Percentiles rank a stretch among this genome's conserved stretches.
phyloP scores from a whole-genome alignment of 1,139 yeast genomes.

The Lodderomyces orthopsilosis region DNA sequence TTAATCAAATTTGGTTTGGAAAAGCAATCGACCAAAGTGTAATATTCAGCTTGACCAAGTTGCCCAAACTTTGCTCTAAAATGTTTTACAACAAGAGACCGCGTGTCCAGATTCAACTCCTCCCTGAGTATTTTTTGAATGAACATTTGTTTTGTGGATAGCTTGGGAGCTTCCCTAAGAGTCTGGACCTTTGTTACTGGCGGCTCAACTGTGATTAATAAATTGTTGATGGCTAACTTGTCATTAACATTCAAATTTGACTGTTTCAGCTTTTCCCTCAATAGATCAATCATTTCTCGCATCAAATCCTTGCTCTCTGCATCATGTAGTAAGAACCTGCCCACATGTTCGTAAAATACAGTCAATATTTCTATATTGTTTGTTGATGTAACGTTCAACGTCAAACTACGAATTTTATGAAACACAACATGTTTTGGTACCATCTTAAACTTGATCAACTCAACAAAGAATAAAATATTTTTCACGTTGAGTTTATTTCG shows the following conservation, averaged over 20 bases:
- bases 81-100: conserved; percentile 33
- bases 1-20: conserved; percentile 60
- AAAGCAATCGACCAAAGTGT: conserved; percentile 51
- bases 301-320: conserved; percentile 60
- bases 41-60: conserved; percentile 36
- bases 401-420: conserved; percentile 63
- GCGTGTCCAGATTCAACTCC: conserved; percentile 45
- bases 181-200: conserved; percentile 38
- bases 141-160: conserved; percentile 47
- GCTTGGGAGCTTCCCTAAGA: conserved; percentile 18
- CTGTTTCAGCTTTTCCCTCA: conserved; percentile 51
- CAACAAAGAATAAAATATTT: conserved; percentile 65
- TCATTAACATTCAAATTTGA: conserved; percentile 53
- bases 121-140: conserved; percentile 47
- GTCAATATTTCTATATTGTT: conserved; percentile 65
- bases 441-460: conserved; percentile 72
- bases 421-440: conserved; percentile 71
- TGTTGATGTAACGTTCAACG: conserved; percentile 48
- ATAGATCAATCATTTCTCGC: conserved; percentile 58
- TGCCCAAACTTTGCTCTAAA: conserved; percentile 47
- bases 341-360: conserved; percentile 71
- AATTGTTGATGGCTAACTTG: conserved; percentile 58
- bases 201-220: conserved; percentile 61
- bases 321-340: conserved; percentile 62
- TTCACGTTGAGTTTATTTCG: conserved; percentile 51